Evolutionary conservation across 2,329 filamentous ascomycete genomes (phyloP).

Genomic region (Penicillium olsonii): DNA sequence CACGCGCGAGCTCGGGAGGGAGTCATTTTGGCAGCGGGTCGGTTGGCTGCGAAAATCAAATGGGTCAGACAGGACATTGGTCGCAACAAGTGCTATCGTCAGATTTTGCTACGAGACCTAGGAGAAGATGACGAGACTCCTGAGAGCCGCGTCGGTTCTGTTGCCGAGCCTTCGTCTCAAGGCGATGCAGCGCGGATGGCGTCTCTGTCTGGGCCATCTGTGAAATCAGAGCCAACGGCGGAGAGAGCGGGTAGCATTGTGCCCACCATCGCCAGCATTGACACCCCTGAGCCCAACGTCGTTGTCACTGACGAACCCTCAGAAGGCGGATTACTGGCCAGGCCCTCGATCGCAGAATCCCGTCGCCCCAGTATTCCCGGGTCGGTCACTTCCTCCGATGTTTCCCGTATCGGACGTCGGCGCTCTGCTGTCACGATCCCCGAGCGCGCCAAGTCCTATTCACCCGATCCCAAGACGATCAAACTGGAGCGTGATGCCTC

Average conservation of each 20-base stretch:
- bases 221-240: slow-evolving; percentile 23
- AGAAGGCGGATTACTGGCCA: slow-evolving; percentile 20
- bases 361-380: slow-evolving; percentile 36
- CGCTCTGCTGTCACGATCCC: slow-evolving; percentile 27
- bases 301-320: slow-evolving; percentile 20
- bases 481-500: slow-evolving; percentile 41
- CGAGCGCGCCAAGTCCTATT: slow-evolving; percentile 31
- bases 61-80: slow-evolving; percentile 95
- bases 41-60: slow-evolving; percentile 83
- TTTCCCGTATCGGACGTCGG: slow-evolving; percentile 28
- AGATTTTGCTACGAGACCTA: slow-evolving; percentile 81
- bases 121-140: slow-evolving; percentile 64
- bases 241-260: slow-evolving; percentile 26
- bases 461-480: slow-evolving; percentile 25
- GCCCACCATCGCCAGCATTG: slow-evolving; percentile 25
- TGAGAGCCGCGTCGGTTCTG: slow-evolving; percentile 24
- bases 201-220: slow-evolving; percentile 21
- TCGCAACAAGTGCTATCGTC: slow-evolving; percentile 85
- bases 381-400: slow-evolving; percentile 36
- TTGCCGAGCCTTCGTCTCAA: slow-evolving; percentile 27
- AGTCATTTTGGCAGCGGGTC: slow-evolving; percentile 78
- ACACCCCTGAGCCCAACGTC: slow-evolving; percentile 17
- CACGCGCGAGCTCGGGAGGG: slow-evolving; percentile 87
- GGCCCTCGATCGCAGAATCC: slow-evolving; percentile 24
- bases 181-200: slow-evolving; percentile 14